These are phyloP conservation scores for Kluyveromyces dobzhanskii DNA, from an alignment of 805 yeast species.

Conservation along the genomic window DNA sequence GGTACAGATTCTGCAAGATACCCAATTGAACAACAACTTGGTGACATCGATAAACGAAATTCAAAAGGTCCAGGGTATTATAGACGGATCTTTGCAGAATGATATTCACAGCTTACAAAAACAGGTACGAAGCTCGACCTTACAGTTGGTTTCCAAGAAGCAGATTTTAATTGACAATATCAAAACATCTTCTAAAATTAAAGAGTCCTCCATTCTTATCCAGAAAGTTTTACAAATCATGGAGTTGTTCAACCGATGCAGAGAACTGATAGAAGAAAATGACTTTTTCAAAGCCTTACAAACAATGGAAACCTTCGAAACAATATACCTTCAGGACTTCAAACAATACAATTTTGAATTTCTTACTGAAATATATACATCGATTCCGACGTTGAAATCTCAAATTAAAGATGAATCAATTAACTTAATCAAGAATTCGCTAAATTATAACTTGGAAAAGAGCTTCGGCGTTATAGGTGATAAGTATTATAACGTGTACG, in stretches of 20 bases:
- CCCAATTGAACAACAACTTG: slow-evolving; percentile 27
- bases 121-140: slow-evolving; percentile 56
- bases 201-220: slow-evolving; percentile 62
- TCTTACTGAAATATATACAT: slow-evolving; percentile 59
- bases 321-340: slow-evolving; percentile 59
- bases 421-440: slow-evolving; percentile 55
- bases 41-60: slow-evolving; percentile 52
- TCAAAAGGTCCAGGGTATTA: slow-evolving; percentile 47
- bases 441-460: slow-evolving; percentile 51
- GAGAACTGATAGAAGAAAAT: slow-evolving; percentile 65
- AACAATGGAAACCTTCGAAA: slow-evolving; percentile 65
- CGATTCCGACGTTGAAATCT: slow-evolving; percentile 67
- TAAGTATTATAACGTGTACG: slow-evolving; percentile 45
- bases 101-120: slow-evolving; percentile 49
- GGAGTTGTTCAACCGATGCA: slow-evolving; percentile 78
- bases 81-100: slow-evolving; percentile 44
- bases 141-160: slow-evolving; percentile 54
- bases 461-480: slow-evolving; percentile 41
- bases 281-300: slow-evolving; percentile 83
- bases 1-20: slow-evolving; percentile 25
- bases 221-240: slow-evolving; percentile 70
- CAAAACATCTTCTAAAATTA: slow-evolving; percentile 57
- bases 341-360: slow-evolving; percentile 57
- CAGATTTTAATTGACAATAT: slow-evolving; percentile 50
- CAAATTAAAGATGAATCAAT: slow-evolving; percentile 70